Percentiles rank a stretch among this genome's conserved stretches.
Evolutionary conservation across 768 basidiomycete species (phyloP).

Genomic region (Amanita pseudoporphyria): DNA sequence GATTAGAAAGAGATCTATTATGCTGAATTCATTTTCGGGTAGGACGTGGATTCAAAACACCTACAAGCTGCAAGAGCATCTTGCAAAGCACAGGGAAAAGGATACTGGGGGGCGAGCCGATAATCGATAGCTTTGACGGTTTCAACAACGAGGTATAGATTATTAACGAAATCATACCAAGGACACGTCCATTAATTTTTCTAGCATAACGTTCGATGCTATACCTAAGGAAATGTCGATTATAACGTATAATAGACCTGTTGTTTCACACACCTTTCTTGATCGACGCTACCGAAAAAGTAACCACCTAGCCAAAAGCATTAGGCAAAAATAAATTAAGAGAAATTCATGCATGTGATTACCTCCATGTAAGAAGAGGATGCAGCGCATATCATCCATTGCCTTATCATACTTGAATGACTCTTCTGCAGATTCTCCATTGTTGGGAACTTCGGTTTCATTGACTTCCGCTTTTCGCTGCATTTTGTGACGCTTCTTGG

Average conservation of each 20-base stretch:
- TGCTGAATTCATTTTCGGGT: background rate
- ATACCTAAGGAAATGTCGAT: conserved; percentile 30
- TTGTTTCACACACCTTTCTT: conserved; percentile 41
- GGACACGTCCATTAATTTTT: conserved; percentile 88
- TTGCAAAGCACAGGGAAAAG: conserved; percentile 89
- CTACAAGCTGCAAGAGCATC: conserved; percentile 83
- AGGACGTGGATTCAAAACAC: conserved; percentile 13
- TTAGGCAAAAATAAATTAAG: background rate
- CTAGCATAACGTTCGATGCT: conserved; percentile 79
- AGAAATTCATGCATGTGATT: conserved; percentile 10
- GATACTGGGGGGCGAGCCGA: conserved; percentile 92
- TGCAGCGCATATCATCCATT: conserved; percentile 80
- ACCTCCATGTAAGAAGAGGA: conserved; percentile 78
- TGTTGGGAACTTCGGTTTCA: conserved; percentile 4
- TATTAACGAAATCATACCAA: conserved; percentile 34
- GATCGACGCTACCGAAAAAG: conserved; percentile 75
- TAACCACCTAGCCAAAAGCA: conserved; percentile 51
- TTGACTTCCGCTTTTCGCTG: conserved; percentile 19
- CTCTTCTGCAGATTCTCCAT: conserved; percentile 13
- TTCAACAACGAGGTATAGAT: background rate
- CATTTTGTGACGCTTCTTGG: conserved; percentile 46
- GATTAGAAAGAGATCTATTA: conserved; percentile 71
- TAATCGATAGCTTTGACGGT: conserved; percentile 59
- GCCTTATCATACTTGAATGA: conserved; percentile 41
- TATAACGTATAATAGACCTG: background rate